Conservation (phyloP, 805 yeast species). For the Sungouiozyma intestinalis region DNA sequence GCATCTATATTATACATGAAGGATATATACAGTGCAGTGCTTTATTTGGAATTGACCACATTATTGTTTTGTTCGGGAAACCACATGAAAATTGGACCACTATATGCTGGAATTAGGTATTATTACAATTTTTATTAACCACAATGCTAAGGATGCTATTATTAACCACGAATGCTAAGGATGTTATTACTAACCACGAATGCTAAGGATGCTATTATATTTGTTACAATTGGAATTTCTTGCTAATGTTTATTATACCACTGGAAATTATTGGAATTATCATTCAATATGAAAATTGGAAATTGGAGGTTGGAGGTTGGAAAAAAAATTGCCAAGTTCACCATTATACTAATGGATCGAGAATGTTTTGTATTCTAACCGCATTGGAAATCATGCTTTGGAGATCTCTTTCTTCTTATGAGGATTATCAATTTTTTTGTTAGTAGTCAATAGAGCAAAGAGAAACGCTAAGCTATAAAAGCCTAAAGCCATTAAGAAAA, state of each 20-base stretch:
- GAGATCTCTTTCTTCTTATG: not conserved
- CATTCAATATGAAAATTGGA: not conserved
- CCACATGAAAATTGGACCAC: not conserved
- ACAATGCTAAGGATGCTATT: not conserved
- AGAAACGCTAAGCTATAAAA: constrained; percentile 11
- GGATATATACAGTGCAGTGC: not conserved
- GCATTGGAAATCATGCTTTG: not conserved
- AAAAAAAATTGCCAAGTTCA: too few relatives aligned
- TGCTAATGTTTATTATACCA: not conserved
- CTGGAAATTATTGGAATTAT: not conserved
- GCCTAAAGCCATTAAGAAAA: constrained; percentile 17
- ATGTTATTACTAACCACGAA: not conserved
- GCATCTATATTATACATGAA: too few relatives aligned
- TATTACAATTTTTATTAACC: not conserved
- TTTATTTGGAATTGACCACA: not conserved
- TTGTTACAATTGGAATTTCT: not conserved
- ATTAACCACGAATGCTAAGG: not conserved
- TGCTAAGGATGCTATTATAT: not conserved
- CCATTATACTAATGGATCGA: too few relatives aligned
- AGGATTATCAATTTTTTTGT: constrained; percentile 7
- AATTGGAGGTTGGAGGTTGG: not conserved
- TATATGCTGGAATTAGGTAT: not conserved
- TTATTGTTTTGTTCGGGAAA: not conserved
- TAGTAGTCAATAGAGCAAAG: constrained; percentile 12
- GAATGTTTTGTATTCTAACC: too few relatives aligned